These are phyloP conservation scores for Phaeosphaeriaceae sp. DNA, from an alignment of 2,329 filamentous ascomycete genomes.

Conservation along the genomic window DNA sequence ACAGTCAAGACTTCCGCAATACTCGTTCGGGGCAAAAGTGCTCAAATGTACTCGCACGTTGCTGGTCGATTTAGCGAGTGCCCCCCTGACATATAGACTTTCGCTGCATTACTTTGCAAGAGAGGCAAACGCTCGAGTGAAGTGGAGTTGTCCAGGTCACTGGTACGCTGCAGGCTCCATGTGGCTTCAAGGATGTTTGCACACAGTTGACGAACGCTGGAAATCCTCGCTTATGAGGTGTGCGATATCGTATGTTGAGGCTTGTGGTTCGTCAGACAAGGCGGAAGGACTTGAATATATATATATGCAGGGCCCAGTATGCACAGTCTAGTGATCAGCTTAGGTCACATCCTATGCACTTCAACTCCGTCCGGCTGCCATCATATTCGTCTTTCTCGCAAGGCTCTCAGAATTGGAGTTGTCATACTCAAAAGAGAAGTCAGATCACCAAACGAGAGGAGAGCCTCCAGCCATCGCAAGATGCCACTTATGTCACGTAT, in stretches of 20 bases:
- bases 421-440: no score
- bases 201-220: background rate
- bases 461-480: background rate
- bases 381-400: no score
- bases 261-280: background rate
- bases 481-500: background rate
- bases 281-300: background rate
- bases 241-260: background rate
- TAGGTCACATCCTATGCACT: background rate
- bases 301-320: background rate
- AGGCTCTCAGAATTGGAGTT: no score
- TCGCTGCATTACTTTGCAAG: no score
- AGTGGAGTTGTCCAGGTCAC: background rate
- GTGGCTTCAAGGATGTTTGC: background rate
- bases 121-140: background rate
- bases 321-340: background rate
- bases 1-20: background rate
- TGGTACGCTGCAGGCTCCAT: background rate
- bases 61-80: background rate
- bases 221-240: background rate
- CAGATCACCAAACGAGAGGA: background rate
- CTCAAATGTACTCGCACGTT: background rate
- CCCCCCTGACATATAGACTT: no score
- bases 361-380: background rate
- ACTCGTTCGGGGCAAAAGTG: background rate